Evolutionary conservation across 352 stramenopile genomes (phyloP), one percentile per base, ranked within the genome.

Genomic region (Globisporangium splendens): DNA sequence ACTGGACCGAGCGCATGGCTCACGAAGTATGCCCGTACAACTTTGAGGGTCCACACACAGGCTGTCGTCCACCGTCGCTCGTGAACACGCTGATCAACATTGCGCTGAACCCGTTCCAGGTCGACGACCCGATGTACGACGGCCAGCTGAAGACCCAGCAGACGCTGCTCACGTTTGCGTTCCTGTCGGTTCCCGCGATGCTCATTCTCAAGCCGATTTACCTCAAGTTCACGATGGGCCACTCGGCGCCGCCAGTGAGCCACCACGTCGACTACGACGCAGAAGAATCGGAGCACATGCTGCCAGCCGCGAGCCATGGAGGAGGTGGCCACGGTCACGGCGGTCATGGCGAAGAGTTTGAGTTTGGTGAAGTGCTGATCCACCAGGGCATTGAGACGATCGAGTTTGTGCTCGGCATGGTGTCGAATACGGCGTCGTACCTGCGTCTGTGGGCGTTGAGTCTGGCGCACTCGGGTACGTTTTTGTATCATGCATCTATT

Each of bases 361-460:
- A 96, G 39, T 98, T 99, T 69, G 95, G 93, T 38, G 97, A 99
- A 75, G 91, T 99, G 49, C 74, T 99, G 31, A 99, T 99, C 63
- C 97, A 99, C 80, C 96, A 99, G 69, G 96, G 81, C 31, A 99
- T 99, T 73, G 96, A 99, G 80, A 99, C 97, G 24, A 99, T 99
- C 65, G 97, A 99, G 79, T 99, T 99, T 63, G 96, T 99, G 62
- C 88, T 99, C 53, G 96, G 97, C 38, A 99, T 99, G 93, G 93
- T 99, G 28, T 99, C 96, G 53, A 99, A 99, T 86, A 99, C 97
- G 22, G 97, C 97, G 11, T 99, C 96, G 33, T 99, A 99, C 80
- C 83, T 99, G 58, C 96, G 97, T 93, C 89, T 99, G 12, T 99
- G 97, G 97, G 97, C 97, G 13, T 69, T 99, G 49, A 98, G 92